phyloP scores from a whole-genome alignment of 257 asterid species.

The Plantago ovata region DNA sequence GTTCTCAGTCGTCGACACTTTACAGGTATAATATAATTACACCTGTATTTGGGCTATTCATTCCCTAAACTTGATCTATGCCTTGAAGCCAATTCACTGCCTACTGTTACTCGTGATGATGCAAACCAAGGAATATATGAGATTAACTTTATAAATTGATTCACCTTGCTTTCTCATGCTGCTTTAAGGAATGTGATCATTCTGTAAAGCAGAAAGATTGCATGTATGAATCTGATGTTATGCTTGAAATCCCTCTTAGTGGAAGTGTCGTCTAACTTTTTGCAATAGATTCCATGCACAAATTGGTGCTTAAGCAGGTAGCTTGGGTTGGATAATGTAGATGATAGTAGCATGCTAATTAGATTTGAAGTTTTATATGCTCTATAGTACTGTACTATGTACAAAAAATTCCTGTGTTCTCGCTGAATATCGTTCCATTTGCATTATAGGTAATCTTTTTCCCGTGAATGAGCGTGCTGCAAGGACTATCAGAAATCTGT shows the following conservation, averaged over 20 bases:
- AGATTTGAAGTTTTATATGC: neutral
- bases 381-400: conserved; percentile 10
- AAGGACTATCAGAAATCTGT: conserved; percentile 82
- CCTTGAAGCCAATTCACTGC: conserved; percentile 1
- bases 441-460: conserved; percentile 63
- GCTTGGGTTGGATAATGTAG: conserved; percentile 14
- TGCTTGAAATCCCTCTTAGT: conserved; percentile 2
- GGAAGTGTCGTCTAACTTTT: too few species aligned
- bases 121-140: conserved; percentile 8
- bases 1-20: conserved; percentile 75
- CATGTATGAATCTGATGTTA: conserved; percentile 1
- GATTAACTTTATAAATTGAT: conserved; percentile 18
- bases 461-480: conserved; percentile 93
- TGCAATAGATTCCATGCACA: too few species aligned
- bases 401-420: neutral
- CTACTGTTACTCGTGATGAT: conserved; percentile 15
- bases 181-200: conserved; percentile 14
- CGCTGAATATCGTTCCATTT: conserved; percentile 9
- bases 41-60: neutral
- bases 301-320: conserved; percentile 14
- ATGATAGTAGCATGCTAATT: conserved; percentile 3
- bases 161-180: conserved; percentile 11
- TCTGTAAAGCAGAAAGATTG: neutral
- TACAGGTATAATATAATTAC: conserved; percentile 42
- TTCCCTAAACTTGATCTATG: conserved; percentile 1